These are phyloP conservation scores for Zymoseptoria pseudotritici DNA, from an alignment of 2,329 filamentous ascomycete genomes.

Conservation along the genomic window DNA sequence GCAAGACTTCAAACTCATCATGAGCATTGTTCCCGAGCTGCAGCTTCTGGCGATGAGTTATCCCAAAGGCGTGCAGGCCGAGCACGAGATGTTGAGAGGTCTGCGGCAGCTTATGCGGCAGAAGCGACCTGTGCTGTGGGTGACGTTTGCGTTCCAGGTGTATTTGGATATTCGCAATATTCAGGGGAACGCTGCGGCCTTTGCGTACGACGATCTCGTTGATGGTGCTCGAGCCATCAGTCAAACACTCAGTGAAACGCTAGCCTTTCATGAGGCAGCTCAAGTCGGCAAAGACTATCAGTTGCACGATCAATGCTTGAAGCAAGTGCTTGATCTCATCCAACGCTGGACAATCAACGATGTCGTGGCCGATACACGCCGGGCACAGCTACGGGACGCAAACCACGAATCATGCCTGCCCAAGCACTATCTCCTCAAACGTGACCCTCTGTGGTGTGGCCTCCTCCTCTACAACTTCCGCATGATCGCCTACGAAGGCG, in stretches of 20 bases:
- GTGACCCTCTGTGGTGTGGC: conserved; percentile 5
- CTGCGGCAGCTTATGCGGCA: neutral
- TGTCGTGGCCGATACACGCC: neutral
- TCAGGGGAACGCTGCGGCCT: too few relatives aligned
- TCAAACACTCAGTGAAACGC: too few relatives aligned
- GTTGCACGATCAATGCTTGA: neutral
- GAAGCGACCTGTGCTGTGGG: too few relatives aligned
- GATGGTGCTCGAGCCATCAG: too few relatives aligned
- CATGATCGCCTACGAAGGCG: neutral
- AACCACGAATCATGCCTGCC: neutral
- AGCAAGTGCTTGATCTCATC: neutral
- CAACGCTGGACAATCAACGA: neutral
- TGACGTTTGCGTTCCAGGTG: too few relatives aligned
- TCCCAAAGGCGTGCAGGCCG: neutral
- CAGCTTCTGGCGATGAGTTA: neutral
- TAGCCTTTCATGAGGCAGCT: too few relatives aligned
- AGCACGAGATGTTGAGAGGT: conserved; percentile 1
- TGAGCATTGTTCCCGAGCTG: conserved; percentile 1
- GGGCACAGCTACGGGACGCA: neutral
- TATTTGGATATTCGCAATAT: too few relatives aligned
- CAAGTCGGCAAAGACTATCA: too few relatives aligned
- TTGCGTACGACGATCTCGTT: too few relatives aligned
- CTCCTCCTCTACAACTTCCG: conserved; percentile 6
- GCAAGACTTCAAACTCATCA: neutral
- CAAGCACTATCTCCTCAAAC: neutral